These are phyloP conservation scores for Cicer yamashitae DNA, from an alignment of 306 rosid species.

Conservation along the genomic window DNA sequence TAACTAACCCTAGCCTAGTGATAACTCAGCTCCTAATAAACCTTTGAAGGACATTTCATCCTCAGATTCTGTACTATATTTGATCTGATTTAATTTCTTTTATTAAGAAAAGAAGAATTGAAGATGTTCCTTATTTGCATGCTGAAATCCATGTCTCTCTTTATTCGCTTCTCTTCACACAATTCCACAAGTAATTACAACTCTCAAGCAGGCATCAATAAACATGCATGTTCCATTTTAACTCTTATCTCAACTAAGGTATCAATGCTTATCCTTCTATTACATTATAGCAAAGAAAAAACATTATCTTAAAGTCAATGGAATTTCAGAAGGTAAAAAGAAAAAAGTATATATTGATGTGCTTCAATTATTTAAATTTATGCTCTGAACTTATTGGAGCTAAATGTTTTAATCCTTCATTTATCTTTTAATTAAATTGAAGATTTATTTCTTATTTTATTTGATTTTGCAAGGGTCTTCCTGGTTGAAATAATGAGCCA, in stretches of 20 bases:
- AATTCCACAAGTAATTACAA: background rate
- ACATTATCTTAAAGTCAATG: background rate
- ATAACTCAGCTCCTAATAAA: background rate
- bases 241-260: background rate
- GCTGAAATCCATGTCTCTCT: too few species aligned
- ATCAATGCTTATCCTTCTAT: background rate
- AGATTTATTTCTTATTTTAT: background rate
- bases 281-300: background rate
- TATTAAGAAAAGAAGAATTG: background rate
- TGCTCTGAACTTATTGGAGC: background rate
- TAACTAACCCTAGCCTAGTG: too few species aligned
- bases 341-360: background rate
- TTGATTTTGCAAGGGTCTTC: background rate
- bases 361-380: background rate
- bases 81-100: conserved; percentile 3
- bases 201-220: background rate
- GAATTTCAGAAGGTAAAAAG: background rate
- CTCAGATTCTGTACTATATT: background rate
- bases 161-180: background rate
- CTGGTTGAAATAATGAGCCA: background rate
- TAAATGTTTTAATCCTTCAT: background rate
- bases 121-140: background rate
- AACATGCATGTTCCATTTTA: background rate
- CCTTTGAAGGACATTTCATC: background rate
- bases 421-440: background rate